A percentile compares a stretch with the other conserved stretches of the same genome.
These are phyloP conservation scores for Calocybe indica DNA, from an alignment of 768 basidiomycete species.

Conservation along the genomic window DNA sequence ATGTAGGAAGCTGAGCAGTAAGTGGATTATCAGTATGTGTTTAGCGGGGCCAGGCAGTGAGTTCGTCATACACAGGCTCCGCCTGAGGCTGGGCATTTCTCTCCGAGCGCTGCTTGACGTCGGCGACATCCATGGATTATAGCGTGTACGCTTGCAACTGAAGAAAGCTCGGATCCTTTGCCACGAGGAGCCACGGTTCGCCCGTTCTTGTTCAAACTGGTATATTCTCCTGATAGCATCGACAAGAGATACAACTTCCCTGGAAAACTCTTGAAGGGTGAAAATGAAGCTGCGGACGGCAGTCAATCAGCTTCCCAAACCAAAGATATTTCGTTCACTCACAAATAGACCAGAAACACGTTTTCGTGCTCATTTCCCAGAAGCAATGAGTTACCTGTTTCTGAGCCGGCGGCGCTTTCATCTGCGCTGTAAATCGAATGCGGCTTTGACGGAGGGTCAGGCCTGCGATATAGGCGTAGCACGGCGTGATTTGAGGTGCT, in stretches of 20 bases:
- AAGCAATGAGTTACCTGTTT: constrained; percentile 28
- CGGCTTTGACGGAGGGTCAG: constrained; percentile 24
- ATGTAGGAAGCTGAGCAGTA: constrained; percentile 43
- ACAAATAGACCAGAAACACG: constrained; percentile 91
- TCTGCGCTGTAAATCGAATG: too few relatives aligned
- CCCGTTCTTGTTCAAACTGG: constrained; percentile 49
- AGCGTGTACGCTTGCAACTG: neutral
- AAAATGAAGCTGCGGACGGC: constrained; percentile 74
- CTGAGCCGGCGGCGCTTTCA: too few relatives aligned
- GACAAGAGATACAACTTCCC: constrained; percentile 74
- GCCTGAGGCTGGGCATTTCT: constrained; percentile 10
- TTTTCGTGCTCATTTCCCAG: constrained; percentile 64
- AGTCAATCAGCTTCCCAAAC: constrained; percentile 1
- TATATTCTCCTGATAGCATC: constrained; percentile 83
- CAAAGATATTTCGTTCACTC: constrained; percentile 23
- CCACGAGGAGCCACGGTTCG: constrained; percentile 31
- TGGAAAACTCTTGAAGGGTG: constrained; percentile 89
- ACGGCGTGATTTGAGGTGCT: constrained; percentile 82
- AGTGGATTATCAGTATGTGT: neutral
- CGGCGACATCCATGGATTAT: neutral
- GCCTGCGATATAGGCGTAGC: constrained; percentile 62
- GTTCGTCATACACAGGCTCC: constrained; percentile 37
- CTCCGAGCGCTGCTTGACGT: neutral
- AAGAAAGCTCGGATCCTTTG: constrained; percentile 12
- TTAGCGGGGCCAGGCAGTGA: neutral